Evolutionary conservation across 148 eudicot species (phyloP).

Genomic region (Amaranthus palmeri): DNA sequence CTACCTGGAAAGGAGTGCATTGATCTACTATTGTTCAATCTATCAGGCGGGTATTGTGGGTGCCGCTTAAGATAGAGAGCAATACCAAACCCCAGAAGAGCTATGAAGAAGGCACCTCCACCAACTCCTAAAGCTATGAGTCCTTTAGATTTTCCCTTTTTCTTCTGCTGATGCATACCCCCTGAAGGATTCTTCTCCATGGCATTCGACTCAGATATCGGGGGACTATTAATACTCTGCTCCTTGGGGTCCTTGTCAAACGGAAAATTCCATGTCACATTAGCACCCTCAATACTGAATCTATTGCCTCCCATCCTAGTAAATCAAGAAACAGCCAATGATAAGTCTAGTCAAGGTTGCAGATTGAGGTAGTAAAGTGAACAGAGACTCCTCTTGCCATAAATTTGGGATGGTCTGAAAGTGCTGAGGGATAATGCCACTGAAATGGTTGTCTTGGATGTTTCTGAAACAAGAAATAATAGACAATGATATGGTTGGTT

Average conservation of each 20-base stretch:
- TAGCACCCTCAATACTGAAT: constrained; percentile 41
- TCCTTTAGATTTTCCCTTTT: constrained; percentile 39
- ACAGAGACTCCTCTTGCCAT: constrained; percentile 42
- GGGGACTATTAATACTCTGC: constrained; percentile 57
- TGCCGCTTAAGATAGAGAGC: constrained; percentile 29
- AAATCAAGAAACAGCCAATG: constrained; percentile 4
- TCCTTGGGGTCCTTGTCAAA: constrained; percentile 39
- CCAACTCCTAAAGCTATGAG: constrained; percentile 45
- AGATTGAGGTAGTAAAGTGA: background rate
- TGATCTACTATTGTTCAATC: constrained; percentile 36
- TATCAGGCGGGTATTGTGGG: constrained; percentile 23
- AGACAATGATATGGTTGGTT: constrained; percentile 8
- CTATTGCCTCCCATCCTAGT: constrained; percentile 76
- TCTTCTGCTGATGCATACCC: constrained; percentile 30
- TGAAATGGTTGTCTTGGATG: constrained; percentile 82
- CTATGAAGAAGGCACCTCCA: constrained; percentile 44
- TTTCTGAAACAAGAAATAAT: constrained; percentile 46
- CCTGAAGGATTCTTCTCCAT: constrained; percentile 47
- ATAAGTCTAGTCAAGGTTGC: background rate
- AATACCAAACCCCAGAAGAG: constrained; percentile 42
- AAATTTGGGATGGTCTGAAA: constrained; percentile 62
- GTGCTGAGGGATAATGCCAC: constrained; percentile 80
- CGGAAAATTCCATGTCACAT: constrained; percentile 75
- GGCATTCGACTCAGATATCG: constrained; percentile 69
- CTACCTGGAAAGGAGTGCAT: constrained; percentile 45